Evolutionary conservation across 352 stramenopile species (phyloP).

Genomic region (Globisporangium echinulatum): DNA sequence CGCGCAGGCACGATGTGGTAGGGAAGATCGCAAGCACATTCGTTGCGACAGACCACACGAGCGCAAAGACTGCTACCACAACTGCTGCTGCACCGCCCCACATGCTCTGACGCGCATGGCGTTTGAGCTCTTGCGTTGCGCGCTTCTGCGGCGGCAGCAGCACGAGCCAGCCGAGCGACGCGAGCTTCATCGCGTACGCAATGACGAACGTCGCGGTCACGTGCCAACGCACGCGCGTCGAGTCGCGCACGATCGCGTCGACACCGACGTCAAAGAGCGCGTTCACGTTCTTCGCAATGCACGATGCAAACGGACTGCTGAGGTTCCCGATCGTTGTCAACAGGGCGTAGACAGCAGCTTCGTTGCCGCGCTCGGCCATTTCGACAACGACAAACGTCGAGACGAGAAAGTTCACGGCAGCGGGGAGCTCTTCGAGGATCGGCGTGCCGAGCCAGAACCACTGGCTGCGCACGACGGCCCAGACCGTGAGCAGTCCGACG

Average conservation of each 20-base stretch:
- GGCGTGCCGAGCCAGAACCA: conserved; percentile 36
- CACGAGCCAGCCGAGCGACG: conserved; percentile 39
- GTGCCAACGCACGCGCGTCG: conserved; percentile 21
- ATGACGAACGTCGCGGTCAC: conserved; percentile 32
- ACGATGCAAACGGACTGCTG: conserved; percentile 22
- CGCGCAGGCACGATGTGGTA: conserved; percentile 40
- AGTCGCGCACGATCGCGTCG: conserved; percentile 25
- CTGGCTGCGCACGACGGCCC: conserved; percentile 29
- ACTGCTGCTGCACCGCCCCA: conserved; percentile 30
- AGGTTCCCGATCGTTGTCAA: conserved; percentile 36
- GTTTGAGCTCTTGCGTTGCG: conserved; percentile 44
- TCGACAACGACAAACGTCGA: conserved; percentile 38
- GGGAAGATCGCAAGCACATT: conserved; percentile 57
- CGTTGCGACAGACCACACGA: conserved; percentile 49
- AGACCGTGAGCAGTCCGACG: conserved; percentile 26
- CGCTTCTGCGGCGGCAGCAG: conserved; percentile 53
- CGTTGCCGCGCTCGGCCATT: conserved; percentile 32
- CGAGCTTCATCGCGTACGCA: conserved; percentile 30
- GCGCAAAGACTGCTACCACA: conserved; percentile 29
- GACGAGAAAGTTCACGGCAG: conserved; percentile 29
- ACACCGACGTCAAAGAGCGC: conserved; percentile 25
- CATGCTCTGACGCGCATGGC: conserved; percentile 22
- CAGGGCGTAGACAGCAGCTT: conserved; percentile 30
- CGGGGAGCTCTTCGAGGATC: conserved; percentile 27
- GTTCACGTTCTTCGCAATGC: conserved; percentile 31